Evolutionary conservation across 2,329 filamentous ascomycete species (phyloP).

Genomic region (Fusarium luffae): DNA sequence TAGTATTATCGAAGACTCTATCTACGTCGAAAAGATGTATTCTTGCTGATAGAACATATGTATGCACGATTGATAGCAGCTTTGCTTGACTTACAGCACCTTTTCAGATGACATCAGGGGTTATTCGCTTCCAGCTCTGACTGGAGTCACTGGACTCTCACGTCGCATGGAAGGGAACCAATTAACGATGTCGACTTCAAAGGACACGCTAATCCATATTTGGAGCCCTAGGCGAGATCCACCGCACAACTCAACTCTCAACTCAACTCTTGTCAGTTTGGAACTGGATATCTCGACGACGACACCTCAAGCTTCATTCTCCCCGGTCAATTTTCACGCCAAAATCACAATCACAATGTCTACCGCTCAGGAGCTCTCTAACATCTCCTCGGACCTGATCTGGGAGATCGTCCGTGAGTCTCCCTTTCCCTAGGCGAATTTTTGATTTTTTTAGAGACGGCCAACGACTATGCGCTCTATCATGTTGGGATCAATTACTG

Average conservation of each 20-base stretch:
- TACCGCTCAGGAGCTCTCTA: constrained; percentile 66
- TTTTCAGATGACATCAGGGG: constrained; percentile 21
- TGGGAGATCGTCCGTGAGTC: constrained; percentile 96
- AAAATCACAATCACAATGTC: constrained; percentile 62
- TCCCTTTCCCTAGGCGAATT: constrained; percentile 46
- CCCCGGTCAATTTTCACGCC: constrained; percentile 44
- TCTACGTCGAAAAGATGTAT: neutral
- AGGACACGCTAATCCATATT: constrained; percentile 44
- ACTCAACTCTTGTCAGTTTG: constrained; percentile 1
- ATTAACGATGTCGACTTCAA: neutral
- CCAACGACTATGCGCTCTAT: constrained; percentile 19
- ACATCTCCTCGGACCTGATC: constrained; percentile 90
- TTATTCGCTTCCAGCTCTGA: constrained; percentile 14
- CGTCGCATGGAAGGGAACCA: neutral
- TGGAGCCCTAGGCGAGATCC: constrained; percentile 52
- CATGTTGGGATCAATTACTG: constrained; percentile 34
- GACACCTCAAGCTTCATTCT: constrained; percentile 45
- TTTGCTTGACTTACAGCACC: neutral
- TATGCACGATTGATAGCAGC: neutral
- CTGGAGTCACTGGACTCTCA: constrained; percentile 10
- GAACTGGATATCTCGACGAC: constrained; percentile 43
- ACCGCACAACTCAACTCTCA: constrained; percentile 48
- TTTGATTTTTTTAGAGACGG: constrained; percentile 2
- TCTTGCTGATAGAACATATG: neutral
- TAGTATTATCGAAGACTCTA: neutral